A percentile compares a stretch with the other conserved stretches of the same genome.
phyloP scores from a whole-genome alignment of 257 asterid species.

The Jaltomata sinuosa region DNA sequence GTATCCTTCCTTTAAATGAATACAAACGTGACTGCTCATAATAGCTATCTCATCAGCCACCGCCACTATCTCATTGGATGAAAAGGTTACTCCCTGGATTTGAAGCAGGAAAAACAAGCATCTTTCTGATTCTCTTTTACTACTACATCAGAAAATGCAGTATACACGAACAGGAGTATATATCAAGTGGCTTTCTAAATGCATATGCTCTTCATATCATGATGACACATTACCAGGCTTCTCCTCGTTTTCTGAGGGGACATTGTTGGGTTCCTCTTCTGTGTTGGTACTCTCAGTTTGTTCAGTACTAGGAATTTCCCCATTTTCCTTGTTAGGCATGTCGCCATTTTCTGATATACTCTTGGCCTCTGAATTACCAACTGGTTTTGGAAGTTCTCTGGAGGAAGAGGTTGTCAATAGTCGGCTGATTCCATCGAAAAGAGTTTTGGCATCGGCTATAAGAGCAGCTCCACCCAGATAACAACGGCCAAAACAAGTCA shows the following conservation, averaged over 20 bases:
- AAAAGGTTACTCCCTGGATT: not conserved
- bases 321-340: slow-evolving; percentile 42
- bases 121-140: not conserved
- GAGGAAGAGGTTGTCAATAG: slow-evolving; percentile 51
- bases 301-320: slow-evolving; percentile 26
- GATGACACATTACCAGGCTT: slow-evolving; percentile 10
- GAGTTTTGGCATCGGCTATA: slow-evolving; percentile 59
- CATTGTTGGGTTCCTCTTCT: slow-evolving; percentile 23
- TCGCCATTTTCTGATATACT: slow-evolving; percentile 52
- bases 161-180: not conserved
- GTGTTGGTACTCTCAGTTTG: slow-evolving; percentile 28
- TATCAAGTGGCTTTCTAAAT: not conserved
- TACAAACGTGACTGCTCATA: not conserved
- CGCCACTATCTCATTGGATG: not conserved
- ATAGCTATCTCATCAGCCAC: not conserved
- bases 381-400: slow-evolving; percentile 57
- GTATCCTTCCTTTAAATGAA: not conserved
- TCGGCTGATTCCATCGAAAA: slow-evolving; percentile 58
- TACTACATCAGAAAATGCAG: not conserved
- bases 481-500: slow-evolving; percentile 79
- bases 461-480: slow-evolving; percentile 75
- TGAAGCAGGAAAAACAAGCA: not conserved
- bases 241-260: slow-evolving; percentile 23
- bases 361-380: slow-evolving; percentile 27
- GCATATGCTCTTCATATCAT: not conserved